Conservation (phyloP, 805 yeast genomes). For the Monosporozyma unispora region DNA sequence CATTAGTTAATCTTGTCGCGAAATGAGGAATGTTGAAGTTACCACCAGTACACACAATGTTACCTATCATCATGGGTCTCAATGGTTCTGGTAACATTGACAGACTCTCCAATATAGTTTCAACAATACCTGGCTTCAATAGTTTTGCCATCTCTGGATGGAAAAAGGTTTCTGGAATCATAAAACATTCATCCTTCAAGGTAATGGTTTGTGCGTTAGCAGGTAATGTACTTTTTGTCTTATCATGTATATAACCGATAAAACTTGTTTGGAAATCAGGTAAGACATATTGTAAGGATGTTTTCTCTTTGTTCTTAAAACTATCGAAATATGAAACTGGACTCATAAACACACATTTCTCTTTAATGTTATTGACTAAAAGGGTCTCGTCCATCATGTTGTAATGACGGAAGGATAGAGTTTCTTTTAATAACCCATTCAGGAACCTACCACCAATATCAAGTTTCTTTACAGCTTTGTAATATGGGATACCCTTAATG, state of each 20-base stretch:
- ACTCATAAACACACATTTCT: constrained; percentile 35
- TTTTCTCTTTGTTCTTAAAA: constrained; percentile 22
- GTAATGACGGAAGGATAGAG: constrained; percentile 83
- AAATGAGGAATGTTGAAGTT: constrained; percentile 64
- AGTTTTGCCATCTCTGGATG: constrained; percentile 78
- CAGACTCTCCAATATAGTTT: constrained; percentile 59
- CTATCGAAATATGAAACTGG: constrained; percentile 42
- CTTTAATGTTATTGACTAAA: constrained; percentile 78
- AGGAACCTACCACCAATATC: constrained; percentile 83
- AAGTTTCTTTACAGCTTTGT: constrained; percentile 67
- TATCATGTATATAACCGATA: constrained; percentile 56
- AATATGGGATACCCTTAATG: constrained; percentile 63
- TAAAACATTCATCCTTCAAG: constrained; percentile 76
- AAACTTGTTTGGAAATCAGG: constrained; percentile 82
- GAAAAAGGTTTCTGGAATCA: constrained; percentile 77
- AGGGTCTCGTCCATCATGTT: constrained; percentile 88
- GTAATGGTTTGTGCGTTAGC: constrained; percentile 56
- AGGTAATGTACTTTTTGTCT: constrained; percentile 22
- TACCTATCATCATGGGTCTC: constrained; percentile 68
- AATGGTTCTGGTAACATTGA: constrained; percentile 62
- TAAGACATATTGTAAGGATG: constrained; percentile 60
- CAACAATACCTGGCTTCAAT: constrained; percentile 69
- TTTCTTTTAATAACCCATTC: constrained; percentile 75
- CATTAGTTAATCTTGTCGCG: constrained; percentile 47
- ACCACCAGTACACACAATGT: constrained; percentile 79